These are phyloP conservation scores for Gremmenia infestans DNA, from an alignment of 2,329 filamentous ascomycete species.

Conservation along the genomic window DNA sequence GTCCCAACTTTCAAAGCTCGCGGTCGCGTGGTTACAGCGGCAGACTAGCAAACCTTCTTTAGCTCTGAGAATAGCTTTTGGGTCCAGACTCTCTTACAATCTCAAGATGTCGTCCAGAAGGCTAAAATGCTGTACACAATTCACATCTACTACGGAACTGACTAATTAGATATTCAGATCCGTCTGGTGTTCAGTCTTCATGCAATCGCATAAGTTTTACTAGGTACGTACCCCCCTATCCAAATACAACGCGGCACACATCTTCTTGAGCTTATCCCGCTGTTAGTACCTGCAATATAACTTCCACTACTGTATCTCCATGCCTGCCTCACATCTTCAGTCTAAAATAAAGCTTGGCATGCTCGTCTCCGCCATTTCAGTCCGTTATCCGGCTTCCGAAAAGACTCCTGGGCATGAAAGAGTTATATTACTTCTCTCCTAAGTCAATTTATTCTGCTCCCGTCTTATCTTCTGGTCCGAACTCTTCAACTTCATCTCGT, in stretches of 20 bases:
- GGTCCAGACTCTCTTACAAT: no score
- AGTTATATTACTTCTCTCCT: neutral
- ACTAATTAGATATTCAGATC: no score
- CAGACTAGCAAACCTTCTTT: no score
- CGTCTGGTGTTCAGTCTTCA: neutral
- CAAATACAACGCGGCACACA: neutral
- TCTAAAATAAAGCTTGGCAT: conserved; percentile 10
- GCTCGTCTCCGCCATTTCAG: neutral
- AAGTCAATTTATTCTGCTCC: neutral
- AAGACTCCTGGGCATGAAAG: neutral
- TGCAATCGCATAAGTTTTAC: neutral
- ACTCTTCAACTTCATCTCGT: neutral
- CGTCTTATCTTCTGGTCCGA: neutral
- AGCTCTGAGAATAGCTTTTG: no score
- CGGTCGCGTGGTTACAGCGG: neutral
- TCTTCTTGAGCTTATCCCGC: conserved; percentile 12
- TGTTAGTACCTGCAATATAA: conserved; percentile 15
- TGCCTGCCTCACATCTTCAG: conserved; percentile 12
- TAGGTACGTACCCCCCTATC: neutral
- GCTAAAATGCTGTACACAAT: no score
- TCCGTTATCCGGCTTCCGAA: conserved; percentile 1
- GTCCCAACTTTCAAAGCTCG: neutral
- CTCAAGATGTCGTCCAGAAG: no score
- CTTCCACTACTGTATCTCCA: conserved; percentile 2
- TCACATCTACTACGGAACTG: no score